Evolutionary conservation across 495 filamentous ascomycete species (phyloP), one percentile per base, ranked within the genome.

Genomic region (Penicillium maclennaniae): DNA sequence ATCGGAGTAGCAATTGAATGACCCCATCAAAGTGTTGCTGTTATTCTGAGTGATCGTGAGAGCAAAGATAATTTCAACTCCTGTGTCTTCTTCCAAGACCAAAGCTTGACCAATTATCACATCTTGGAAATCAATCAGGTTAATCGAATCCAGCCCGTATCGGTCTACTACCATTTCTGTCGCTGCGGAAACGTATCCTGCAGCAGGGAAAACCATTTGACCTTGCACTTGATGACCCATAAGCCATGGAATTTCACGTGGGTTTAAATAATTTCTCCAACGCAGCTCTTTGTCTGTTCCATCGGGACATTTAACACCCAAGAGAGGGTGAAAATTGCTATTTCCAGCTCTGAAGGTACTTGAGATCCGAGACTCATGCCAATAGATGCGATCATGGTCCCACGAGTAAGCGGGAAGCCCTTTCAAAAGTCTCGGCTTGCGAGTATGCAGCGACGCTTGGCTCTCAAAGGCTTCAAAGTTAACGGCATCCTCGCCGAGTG

Each of bases 141-240:
- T 43, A 9, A 71, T 57, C 1, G 46, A 45, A 5, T 42, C 43
- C 21, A 61, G 12, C 1, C 49, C 60, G 47, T 54, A 66, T 6
- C 51, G 42, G 5, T 57, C 49, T 6, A 51, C 9, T 16, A 61
- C 39, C 3, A 79, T 75, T 51, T 89, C 85, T 0, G 84, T 44
- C 1, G 78, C 81, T 69, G 82, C 82, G 4, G 75, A 67, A 25
- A 83, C 56, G 50, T 80, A 87, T 0, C 75, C 80, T 7, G 83
- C 76, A 45, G 75, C 80, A n/a, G 87, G 86, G 53, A 84, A 84
- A 1, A 89, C 62, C 1, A 65, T 53, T 47, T 78, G 66, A 0
- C 64, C 59, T 27, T 77, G 69, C 0, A 79, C 38, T n/a, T 60
- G 43, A 36, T 80, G 76, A 50, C 65, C 69, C 1, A 40, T 5